A percentile compares a stretch with the other conserved stretches of the same genome.
These are phyloP conservation scores for Kodamaea ohmeri DNA, from an alignment of 1,139 yeast genomes.

Conservation along the genomic window DNA sequence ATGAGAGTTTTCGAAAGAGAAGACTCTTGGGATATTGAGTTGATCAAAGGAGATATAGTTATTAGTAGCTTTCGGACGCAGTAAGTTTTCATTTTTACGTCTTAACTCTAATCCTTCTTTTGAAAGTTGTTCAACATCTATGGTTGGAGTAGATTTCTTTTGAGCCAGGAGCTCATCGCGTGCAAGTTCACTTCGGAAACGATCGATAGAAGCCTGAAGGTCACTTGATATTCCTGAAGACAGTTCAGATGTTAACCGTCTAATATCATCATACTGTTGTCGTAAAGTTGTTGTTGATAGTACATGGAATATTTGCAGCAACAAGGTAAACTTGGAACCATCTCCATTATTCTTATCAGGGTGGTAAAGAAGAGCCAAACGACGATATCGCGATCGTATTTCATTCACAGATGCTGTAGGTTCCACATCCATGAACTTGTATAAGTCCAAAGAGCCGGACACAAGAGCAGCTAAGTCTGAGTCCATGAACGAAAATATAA, in stretches of 20 bases:
- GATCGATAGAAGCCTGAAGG: slow-evolving; percentile 16
- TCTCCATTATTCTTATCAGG: slow-evolving; percentile 49
- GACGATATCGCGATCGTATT: slow-evolving; percentile 20
- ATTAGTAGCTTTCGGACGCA: not conserved
- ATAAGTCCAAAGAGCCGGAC: slow-evolving; percentile 24
- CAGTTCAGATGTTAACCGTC: slow-evolving; percentile 1
- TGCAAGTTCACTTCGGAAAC: slow-evolving; percentile 35
- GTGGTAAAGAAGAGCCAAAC: slow-evolving; percentile 23
- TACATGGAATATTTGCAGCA: slow-evolving; percentile 40
- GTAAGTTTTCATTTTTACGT: slow-evolving; percentile 12
- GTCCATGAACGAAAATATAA: not conserved
- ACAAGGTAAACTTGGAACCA: slow-evolving; percentile 37
- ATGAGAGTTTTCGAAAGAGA: slow-evolving; percentile 1
- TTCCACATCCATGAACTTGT: slow-evolving; percentile 29
- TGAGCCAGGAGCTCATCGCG: slow-evolving; percentile 23
- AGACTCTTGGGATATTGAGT: slow-evolving; percentile 13
- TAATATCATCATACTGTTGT: slow-evolving; percentile 32
- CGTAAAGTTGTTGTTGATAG: slow-evolving; percentile 31
- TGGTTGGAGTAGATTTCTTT: slow-evolving; percentile 4
- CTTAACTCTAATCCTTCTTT: slow-evolving; percentile 33
- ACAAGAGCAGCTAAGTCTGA: not conserved
- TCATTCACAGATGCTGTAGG: slow-evolving; percentile 19
- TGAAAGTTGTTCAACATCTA: slow-evolving; percentile 14
- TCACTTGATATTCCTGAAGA: not conserved
- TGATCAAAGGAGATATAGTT: slow-evolving; percentile 23